phyloP scores from a whole-genome alignment of 495 filamentous ascomycete genomes.

The Aspergillus hancockii region DNA sequence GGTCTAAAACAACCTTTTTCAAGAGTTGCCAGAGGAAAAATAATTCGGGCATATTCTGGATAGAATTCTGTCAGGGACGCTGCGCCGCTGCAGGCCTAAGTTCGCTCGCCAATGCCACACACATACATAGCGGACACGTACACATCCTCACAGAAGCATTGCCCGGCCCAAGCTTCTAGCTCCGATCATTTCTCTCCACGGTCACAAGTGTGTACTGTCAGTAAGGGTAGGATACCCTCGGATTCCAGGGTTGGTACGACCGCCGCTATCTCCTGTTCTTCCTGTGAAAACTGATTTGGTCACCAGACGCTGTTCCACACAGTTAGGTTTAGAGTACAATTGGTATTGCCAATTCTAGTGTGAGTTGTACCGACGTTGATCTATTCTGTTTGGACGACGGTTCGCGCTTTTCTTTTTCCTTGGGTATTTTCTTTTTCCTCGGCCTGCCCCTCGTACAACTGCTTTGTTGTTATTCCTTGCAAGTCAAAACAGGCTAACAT shows the following conservation, averaged over 20 bases:
- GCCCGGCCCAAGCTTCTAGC: slow-evolving; percentile 24
- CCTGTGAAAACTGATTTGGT: slow-evolving; percentile 11
- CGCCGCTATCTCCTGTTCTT: slow-evolving; percentile 4
- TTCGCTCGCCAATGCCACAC: slow-evolving; percentile 26
- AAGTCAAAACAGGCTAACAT: slow-evolving; percentile 14
- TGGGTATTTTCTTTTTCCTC: slow-evolving; percentile 3
- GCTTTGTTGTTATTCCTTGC: slow-evolving; percentile 15
- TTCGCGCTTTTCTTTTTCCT: slow-evolving; percentile 16
- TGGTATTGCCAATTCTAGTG: slow-evolving; percentile 7
- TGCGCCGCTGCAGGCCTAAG: slow-evolving; percentile 17
- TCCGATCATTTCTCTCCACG: slow-evolving; percentile 17
- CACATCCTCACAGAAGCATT: slow-evolving; percentile 19
- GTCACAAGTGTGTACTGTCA: slow-evolving; percentile 14
- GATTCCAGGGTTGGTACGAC: slow-evolving; percentile 11
- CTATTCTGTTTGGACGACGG: slow-evolving; percentile 8
- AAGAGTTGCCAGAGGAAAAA: background rate
- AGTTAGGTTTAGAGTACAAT: slow-evolving; percentile 1
- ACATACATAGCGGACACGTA: slow-evolving; percentile 26
- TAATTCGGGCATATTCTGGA: slow-evolving; percentile 17
- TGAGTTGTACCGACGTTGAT: slow-evolving; percentile 14
- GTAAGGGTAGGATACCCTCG: slow-evolving; percentile 11
- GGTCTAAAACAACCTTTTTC: background rate
- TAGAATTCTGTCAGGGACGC: slow-evolving; percentile 25
- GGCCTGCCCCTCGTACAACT: slow-evolving; percentile 13
- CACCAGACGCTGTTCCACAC: slow-evolving; percentile 15